phyloP scores from a whole-genome alignment of 2,329 filamentous ascomycete genomes.

The Cladosporium sphaerospermum region DNA sequence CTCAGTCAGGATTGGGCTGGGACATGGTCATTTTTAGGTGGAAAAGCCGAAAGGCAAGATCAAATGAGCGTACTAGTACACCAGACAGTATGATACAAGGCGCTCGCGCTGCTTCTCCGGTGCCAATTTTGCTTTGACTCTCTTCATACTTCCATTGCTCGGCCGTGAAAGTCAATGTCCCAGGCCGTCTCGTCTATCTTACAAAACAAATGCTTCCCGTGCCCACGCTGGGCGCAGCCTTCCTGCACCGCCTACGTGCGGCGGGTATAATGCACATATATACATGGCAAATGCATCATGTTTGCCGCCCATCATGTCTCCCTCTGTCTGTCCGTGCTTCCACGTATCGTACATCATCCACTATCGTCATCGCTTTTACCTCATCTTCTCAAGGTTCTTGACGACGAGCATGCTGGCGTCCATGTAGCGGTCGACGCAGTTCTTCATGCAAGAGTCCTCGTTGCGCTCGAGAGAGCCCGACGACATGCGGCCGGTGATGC shows the following conservation, averaged over 20 bases:
- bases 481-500: slow-evolving; percentile 68
- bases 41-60: slow-evolving; percentile 7
- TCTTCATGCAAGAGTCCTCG: slow-evolving; percentile 79
- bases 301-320: too few species aligned
- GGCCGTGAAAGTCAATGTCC: too few species aligned
- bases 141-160: not conserved
- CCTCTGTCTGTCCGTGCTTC: not conserved
- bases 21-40: slow-evolving; percentile 4
- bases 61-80: slow-evolving; percentile 7
- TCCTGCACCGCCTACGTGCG: too few species aligned
- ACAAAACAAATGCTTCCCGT: too few species aligned
- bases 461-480: slow-evolving; percentile 64
- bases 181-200: too few species aligned
- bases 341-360: slow-evolving; percentile 7
- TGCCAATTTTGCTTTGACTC: not conserved
- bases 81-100: slow-evolving; percentile 6
- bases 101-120: slow-evolving; percentile 7
- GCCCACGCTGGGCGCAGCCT: too few species aligned
- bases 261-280: too few species aligned
- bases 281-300: too few species aligned
- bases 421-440: slow-evolving; percentile 91
- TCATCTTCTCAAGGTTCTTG: slow-evolving; percentile 68
- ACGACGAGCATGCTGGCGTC: slow-evolving; percentile 82
- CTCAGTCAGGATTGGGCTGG: slow-evolving; percentile 9
- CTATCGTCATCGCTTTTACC: not conserved